Evolutionary conservation across 257 asterid genomes (phyloP), one percentile per base, ranked within the genome.

Genomic region (Echites panduratus): DNA sequence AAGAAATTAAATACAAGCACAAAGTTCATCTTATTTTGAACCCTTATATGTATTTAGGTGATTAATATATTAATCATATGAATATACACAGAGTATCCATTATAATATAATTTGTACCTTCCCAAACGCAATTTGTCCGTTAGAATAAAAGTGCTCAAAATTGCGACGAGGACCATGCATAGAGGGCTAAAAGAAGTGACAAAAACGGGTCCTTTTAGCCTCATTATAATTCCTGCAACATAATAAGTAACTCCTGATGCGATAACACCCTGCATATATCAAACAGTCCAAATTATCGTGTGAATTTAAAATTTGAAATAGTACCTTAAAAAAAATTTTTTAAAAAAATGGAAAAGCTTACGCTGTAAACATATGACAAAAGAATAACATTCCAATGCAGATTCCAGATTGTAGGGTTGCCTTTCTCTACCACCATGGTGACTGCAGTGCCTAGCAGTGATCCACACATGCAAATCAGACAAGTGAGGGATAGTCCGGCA

Each of bases 401-500:
- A 0, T 85, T 77, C 97, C 96, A 89, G 6, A 89, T 66, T 0
- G 79, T 74, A 0, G 81, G 58, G 35, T 85, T 85, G 40, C 78
- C 79, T 69, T 83, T 81, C 82, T 91, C 88, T 0, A 81, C 82
- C 9, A 76, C 61, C 44, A 89, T 82, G 24, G 97, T 86, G 16
- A 87, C 79, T 35, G 77, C 80, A 27, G 82, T 75, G 70, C 85
- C 88, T 52, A 81, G 72, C 43, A 89, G 17, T 19, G 92, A 79
- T 35, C 95, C 97, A 16, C 80, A 50, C 63, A 79, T 72, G 58
- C 97, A 91, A 35, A 88, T 77, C 76, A 87, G 52, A 7, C 86
- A 72, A 2, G 92, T 84, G 7, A 91, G 87, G 0, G 96, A 85
- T 43, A 89, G 85, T 27, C 87, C 87, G 24, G 92, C 88, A 6